These are phyloP conservation scores for Acanthamoeba sp. DNA, from an alignment of 208 protist genomes.

Conservation along the genomic window DNA sequence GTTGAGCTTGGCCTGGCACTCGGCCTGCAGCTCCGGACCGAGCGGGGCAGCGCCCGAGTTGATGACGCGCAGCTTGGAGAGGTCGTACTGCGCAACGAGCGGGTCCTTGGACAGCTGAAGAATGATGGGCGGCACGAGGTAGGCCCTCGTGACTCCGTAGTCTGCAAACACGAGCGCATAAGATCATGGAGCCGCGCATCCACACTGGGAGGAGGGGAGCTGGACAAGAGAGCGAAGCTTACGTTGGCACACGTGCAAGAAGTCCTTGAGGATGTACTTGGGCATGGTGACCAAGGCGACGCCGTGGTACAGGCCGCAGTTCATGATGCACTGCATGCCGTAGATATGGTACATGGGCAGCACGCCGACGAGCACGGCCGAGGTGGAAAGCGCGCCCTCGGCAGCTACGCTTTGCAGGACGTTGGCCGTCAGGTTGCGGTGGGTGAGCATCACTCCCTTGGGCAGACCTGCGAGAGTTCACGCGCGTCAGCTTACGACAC, in stretches of 20 bases:
- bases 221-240: background rate
- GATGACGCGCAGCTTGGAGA: conserved; percentile 30
- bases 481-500: background rate
- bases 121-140: conserved; percentile 92
- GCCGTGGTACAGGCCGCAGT: conserved; percentile 12
- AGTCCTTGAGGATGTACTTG: conserved; percentile 45
- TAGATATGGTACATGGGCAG: conserved; percentile 72
- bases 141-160: conserved; percentile 86
- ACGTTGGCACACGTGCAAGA: conserved; percentile 11
- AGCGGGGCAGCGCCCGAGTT: conserved; percentile 90
- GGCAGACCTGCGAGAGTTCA: conserved; percentile 88
- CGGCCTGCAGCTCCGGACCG: conserved; percentile 79
- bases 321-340: conserved; percentile 41
- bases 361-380: conserved; percentile 79
- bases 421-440: conserved; percentile 94
- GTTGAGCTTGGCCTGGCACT: conserved; percentile 24
- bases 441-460: conserved; percentile 96
- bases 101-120: conserved; percentile 89
- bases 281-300: conserved; percentile 1
- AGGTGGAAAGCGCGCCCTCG: conserved; percentile 70
- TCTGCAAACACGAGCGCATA: conserved; percentile 74
- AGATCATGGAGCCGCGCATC: background rate
- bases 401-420: conserved; percentile 87
- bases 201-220: background rate
- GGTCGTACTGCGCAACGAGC: conserved; percentile 83